A percentile compares a stretch with the other conserved stretches of the same genome.
phyloP scores from a whole-genome alignment of 768 basidiomycete genomes.

The Gloeostereum incarnatum region DNA sequence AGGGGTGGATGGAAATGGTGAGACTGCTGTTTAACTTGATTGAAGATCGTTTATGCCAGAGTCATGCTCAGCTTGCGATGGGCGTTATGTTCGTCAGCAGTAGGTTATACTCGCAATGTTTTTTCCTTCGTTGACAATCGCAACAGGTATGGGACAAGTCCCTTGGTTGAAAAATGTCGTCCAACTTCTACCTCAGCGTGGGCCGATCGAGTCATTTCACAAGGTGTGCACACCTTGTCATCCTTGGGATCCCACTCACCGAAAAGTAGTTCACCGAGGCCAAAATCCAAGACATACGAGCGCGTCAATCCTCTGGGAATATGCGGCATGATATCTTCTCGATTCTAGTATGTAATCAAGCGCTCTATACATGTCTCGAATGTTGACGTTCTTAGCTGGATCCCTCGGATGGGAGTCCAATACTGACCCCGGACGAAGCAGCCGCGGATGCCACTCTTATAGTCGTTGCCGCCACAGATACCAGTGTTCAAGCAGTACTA shows the following conservation, averaged over 20 bases:
- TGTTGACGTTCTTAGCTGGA: conserved; percentile 8
- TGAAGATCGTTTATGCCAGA: background rate
- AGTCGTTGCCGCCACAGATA: conserved; percentile 14
- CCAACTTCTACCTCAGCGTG: conserved; percentile 11
- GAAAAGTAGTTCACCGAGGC: conserved; percentile 10
- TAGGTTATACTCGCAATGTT: conserved; percentile 1
- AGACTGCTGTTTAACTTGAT: background rate
- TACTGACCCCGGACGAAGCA: conserved; percentile 9
- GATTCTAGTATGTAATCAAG: conserved; percentile 11
- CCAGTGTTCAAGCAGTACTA: conserved; percentile 10
- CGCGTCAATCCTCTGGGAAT: conserved; percentile 5
- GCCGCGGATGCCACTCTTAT: conserved; percentile 14
- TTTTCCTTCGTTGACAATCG: background rate
- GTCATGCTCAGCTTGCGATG: conserved; percentile 9
- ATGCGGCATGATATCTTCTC: conserved; percentile 11
- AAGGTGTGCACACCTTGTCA: conserved; percentile 1
- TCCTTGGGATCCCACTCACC: no score
- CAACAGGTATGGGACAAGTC: conserved; percentile 14
- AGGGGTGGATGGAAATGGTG: conserved; percentile 16
- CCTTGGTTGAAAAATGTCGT: conserved; percentile 14
- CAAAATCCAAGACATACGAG: conserved; percentile 10
- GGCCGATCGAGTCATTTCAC: conserved; percentile 13
- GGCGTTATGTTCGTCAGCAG: conserved; percentile 12
- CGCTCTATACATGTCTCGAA: background rate
- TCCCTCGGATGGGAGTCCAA: background rate